Conservation (phyloP, 2,329 filamentous ascomycete species). For the Cordyceps militaris region DNA sequence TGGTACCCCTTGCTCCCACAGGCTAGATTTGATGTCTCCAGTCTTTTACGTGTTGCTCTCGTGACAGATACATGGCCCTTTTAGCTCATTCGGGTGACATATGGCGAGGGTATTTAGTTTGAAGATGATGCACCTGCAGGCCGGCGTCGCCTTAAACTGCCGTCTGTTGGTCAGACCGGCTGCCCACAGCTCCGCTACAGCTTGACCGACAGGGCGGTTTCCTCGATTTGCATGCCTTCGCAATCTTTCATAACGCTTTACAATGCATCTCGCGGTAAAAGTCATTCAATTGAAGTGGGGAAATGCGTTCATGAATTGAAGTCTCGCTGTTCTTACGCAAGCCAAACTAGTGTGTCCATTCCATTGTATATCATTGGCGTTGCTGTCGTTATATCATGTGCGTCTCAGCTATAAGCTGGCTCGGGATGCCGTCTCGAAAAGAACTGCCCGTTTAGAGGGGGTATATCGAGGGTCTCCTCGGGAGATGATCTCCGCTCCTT, state of each 20-base stretch:
- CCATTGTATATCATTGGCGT: constrained; percentile 1
- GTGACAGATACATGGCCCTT: not conserved
- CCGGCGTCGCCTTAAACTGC: not conserved
- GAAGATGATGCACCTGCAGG: not conserved
- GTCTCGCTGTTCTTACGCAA: not conserved
- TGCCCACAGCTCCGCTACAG: not conserved
- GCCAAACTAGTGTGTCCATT: not conserved
- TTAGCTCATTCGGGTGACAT: not conserved
- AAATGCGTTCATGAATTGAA: not conserved
- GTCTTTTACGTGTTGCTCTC: not conserved
- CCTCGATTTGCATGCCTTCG: not conserved
- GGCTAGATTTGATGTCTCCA: not conserved
- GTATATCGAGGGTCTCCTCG: constrained; percentile 21
- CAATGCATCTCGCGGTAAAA: not conserved
- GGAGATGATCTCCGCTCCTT: constrained; percentile 28
- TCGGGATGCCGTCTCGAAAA: constrained; percentile 33
- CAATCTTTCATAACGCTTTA: not conserved
- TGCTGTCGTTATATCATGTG: constrained; percentile 6
- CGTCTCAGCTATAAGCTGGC: constrained; percentile 24
- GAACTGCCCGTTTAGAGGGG: constrained; percentile 27
- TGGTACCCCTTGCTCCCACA: not conserved
- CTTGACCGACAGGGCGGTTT: too few species aligned
- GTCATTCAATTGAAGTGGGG: not conserved
- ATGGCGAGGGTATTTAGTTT: too few species aligned
- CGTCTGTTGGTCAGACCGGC: not conserved